Conservation (phyloP, 768 basidiomycete genomes). For the Suillus subluteus region DNA sequence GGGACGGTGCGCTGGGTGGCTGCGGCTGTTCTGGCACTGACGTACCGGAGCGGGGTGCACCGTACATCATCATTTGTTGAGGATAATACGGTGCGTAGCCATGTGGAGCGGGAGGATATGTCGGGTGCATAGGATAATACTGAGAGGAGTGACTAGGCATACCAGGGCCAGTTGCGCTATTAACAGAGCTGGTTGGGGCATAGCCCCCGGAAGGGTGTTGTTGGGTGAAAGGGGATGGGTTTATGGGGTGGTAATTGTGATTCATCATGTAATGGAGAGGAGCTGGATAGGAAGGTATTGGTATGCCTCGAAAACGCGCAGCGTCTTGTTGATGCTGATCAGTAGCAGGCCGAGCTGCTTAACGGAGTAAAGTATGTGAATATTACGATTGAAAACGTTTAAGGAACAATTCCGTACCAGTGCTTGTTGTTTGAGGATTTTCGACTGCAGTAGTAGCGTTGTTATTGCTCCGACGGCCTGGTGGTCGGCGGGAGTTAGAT, state of each 20-base stretch:
- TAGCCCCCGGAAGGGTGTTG: conserved; percentile 41
- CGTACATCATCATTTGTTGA: conserved; percentile 73
- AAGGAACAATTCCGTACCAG: conserved; percentile 20
- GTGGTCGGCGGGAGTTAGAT: conserved; percentile 28
- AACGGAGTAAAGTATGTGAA: conserved; percentile 19
- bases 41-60: conserved; percentile 41
- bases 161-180: conserved; percentile 43
- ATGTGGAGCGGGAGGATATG: conserved; percentile 47
- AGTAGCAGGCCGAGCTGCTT: conserved; percentile 20
- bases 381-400: background rate
- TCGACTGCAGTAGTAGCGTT: conserved; percentile 18
- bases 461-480: conserved; percentile 32
- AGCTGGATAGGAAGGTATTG: conserved; percentile 59
- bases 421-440: conserved; percentile 16
- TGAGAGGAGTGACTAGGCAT: conserved; percentile 43
- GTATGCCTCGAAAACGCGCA: conserved; percentile 39
- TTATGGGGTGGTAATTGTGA: conserved; percentile 60
- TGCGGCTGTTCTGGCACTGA: conserved; percentile 38
- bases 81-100: conserved; percentile 57
- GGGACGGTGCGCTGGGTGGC: conserved; percentile 37
- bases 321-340: conserved; percentile 26
- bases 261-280: conserved; percentile 68
- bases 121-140: conserved; percentile 64
- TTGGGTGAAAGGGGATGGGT: conserved; percentile 54
- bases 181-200: conserved; percentile 35